phyloP scores from a whole-genome alignment of 116 monocot genomes.

The Phalaenopsis hybrid region DNA sequence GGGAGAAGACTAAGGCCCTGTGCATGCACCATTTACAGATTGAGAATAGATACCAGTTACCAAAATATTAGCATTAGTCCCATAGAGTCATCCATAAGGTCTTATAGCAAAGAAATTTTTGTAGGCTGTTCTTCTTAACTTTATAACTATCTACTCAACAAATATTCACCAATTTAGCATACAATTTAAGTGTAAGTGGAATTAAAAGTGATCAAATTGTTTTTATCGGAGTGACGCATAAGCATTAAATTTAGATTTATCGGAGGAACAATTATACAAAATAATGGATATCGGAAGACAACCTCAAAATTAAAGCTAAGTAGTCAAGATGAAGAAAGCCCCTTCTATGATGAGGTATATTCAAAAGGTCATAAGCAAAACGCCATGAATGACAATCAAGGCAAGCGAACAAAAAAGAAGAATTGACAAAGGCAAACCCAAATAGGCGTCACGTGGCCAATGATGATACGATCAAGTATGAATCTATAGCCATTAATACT shows the following conservation, averaged over 20 bases:
- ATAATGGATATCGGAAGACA: background rate
- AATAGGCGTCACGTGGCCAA: background rate
- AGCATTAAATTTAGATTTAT: background rate
- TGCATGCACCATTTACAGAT: background rate
- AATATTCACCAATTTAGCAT: background rate
- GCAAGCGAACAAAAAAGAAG: background rate
- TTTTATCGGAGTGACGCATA: background rate
- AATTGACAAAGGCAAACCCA: background rate
- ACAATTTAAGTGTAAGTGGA: background rate
- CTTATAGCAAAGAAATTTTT: background rate
- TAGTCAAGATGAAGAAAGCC: background rate
- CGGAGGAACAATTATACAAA: background rate
- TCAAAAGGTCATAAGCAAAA: background rate
- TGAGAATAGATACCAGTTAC: background rate
- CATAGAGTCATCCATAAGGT: background rate
- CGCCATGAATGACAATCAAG: background rate
- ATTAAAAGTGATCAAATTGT: background rate
- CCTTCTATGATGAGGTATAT: background rate
- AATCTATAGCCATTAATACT: background rate
- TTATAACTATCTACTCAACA: background rate
- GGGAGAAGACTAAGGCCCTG: background rate
- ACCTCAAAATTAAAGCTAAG: slow-evolving; percentile 1
- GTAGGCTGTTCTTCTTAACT: background rate
- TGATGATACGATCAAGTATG: background rate
- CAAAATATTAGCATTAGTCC: background rate